Evolutionary conservation across 495 filamentous ascomycete species (phyloP).

Genomic region (Penicillium silybi): DNA sequence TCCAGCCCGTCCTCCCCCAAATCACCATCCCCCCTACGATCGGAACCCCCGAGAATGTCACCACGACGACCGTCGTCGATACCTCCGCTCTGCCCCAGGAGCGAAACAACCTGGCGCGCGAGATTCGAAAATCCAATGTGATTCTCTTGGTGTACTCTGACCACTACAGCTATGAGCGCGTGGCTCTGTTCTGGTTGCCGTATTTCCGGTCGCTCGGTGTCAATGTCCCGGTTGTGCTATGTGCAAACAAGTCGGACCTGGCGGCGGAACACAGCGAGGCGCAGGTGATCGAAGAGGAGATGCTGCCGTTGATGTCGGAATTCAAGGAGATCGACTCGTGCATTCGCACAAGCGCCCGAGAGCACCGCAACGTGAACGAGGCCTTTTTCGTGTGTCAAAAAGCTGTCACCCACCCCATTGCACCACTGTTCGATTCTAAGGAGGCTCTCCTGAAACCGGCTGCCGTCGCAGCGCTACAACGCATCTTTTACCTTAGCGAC

Average conservation of each 20-base stretch:
- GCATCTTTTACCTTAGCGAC: conserved; percentile 93
- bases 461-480: conserved; percentile 75
- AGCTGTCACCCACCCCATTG: conserved; percentile 96
- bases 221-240: conserved; percentile 96
- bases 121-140: conserved; percentile 93
- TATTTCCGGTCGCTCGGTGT: conserved; percentile 95
- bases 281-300: conserved; percentile 90
- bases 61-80: conserved; percentile 91
- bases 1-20: conserved; percentile 88
- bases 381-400: conserved; percentile 97
- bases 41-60: conserved; percentile 90
- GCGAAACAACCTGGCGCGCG: conserved; percentile 78
- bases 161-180: conserved; percentile 97
- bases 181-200: conserved; percentile 96
- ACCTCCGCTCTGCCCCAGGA: conserved; percentile 95
- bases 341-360: conserved; percentile 89
- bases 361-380: conserved; percentile 94
- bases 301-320: conserved; percentile 96
- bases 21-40: conserved; percentile 88
- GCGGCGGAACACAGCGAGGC: conserved; percentile 63
- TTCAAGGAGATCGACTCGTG: conserved; percentile 99
- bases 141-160: conserved; percentile 97
- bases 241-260: conserved; percentile 94
- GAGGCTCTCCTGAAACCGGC: conserved; percentile 84
- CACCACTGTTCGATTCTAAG: conserved; percentile 93